These are phyloP conservation scores for Amoebophrya sp. DNA, from an alignment of 169 alveolate genomes.

Conservation along the genomic window DNA sequence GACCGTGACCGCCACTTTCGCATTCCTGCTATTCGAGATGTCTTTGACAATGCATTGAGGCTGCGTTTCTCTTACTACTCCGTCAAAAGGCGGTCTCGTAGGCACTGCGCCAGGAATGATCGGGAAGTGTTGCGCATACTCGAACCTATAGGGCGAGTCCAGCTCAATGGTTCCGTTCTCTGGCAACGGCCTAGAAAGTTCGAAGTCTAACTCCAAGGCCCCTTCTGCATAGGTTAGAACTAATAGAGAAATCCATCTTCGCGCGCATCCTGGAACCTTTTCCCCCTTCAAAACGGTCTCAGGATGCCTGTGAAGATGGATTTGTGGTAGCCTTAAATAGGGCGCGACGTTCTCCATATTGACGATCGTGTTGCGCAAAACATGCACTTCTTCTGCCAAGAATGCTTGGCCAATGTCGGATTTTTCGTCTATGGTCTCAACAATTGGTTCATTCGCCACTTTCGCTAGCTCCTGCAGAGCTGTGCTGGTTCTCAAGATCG, in stretches of 20 bases:
- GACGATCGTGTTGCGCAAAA: not conserved
- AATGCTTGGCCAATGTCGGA: not conserved
- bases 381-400: not conserved
- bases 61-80: not conserved
- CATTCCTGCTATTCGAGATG: not conserved
- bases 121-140: not conserved
- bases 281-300: too few relatives aligned
- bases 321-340: too few relatives aligned
- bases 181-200: not conserved
- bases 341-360: not conserved
- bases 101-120: too few relatives aligned
- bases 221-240: too few relatives aligned
- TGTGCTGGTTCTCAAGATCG: too few relatives aligned
- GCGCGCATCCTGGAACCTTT: too few relatives aligned
- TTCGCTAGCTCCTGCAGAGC: too few relatives aligned
- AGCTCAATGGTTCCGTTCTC: not conserved
- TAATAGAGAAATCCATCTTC: too few relatives aligned
- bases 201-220: not conserved
- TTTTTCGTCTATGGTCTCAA: not conserved
- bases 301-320: too few relatives aligned
- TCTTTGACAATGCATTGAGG: not conserved
- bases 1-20: not conserved
- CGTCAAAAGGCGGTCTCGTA: too few relatives aligned
- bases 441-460: not conserved
- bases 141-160: not conserved